Conservation (phyloP, 805 yeast species). For the Wickerhamiella shivajii region DNA sequence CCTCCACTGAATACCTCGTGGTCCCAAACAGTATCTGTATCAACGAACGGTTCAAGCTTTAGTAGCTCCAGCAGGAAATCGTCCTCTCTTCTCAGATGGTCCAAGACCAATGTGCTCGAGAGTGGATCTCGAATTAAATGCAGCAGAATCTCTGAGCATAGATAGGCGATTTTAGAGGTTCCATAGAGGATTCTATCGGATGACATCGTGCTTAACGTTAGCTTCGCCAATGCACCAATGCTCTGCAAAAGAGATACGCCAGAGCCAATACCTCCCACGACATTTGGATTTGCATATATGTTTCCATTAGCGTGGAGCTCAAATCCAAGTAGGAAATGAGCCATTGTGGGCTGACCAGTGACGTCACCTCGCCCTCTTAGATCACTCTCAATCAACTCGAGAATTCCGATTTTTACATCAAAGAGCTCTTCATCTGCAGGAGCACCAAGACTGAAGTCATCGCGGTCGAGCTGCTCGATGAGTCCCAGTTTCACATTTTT, state of each 20-base stretch:
- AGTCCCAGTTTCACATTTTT: conserved; percentile 57
- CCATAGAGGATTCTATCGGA: conserved; percentile 29
- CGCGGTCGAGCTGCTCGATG: conserved; percentile 47
- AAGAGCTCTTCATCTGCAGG: conserved; percentile 28
- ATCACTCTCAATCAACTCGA: conserved; percentile 42
- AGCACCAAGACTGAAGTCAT: conserved; percentile 12
- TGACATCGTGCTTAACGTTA: conserved; percentile 32
- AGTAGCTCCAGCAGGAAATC: conserved; percentile 40
- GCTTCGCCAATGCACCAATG: conserved; percentile 35
- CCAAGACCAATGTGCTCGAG: conserved; percentile 38
- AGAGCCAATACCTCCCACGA: conserved; percentile 39
- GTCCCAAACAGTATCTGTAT: conserved; percentile 36
- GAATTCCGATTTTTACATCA: conserved; percentile 39
- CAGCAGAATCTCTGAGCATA: conserved; percentile 46
- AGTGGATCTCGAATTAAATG: conserved; percentile 43
- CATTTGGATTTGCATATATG: conserved; percentile 29
- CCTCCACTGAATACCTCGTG: conserved; percentile 29
- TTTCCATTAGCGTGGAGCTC: conserved; percentile 37
- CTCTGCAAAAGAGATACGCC: conserved; percentile 41
- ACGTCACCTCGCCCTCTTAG: conserved; percentile 25
- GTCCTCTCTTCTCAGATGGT: conserved; percentile 34
- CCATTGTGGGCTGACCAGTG: conserved; percentile 34
- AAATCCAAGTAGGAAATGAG: conserved; percentile 73
- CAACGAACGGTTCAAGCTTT: conserved; percentile 39
- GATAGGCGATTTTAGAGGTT: conserved; percentile 37